Evolutionary conservation across 148 eudicot species (phyloP).

Genomic region (Pharnaceum exiguum): DNA sequence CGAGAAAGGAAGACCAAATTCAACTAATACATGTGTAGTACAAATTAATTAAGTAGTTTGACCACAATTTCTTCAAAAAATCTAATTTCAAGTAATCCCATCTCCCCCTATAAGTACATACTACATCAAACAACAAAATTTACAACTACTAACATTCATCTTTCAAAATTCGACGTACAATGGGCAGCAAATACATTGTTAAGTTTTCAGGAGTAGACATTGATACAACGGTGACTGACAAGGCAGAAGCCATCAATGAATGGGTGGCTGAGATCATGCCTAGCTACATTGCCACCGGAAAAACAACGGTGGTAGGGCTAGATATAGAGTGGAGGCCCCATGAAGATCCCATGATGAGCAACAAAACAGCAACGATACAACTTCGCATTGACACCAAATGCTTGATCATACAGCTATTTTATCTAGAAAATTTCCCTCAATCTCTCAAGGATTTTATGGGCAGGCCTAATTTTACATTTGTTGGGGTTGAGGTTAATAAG

Average conservation of each 20-base stretch:
- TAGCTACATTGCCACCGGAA: background rate
- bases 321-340: slow-evolving; percentile 68
- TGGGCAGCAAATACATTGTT: background rate
- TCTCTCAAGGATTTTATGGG: slow-evolving; percentile 33
- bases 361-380: slow-evolving; percentile 67
- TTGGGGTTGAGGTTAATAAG: slow-evolving; percentile 55
- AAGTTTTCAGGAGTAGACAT: slow-evolving; percentile 16
- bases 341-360: slow-evolving; percentile 25
- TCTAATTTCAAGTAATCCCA: too few species aligned
- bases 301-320: slow-evolving; percentile 41
- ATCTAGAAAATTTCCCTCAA: slow-evolving; percentile 47
- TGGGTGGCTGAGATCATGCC: slow-evolving; percentile 16
- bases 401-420: slow-evolving; percentile 58
- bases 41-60: too few species aligned
- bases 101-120: slow-evolving; percentile 1
- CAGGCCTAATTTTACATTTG: slow-evolving; percentile 41
- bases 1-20: too few species aligned
- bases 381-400: slow-evolving; percentile 51
- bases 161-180: background rate
- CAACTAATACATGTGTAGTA: too few species aligned
- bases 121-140: background rate
- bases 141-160: background rate
- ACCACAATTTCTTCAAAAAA: too few species aligned
- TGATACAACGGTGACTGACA: slow-evolving; percentile 17
- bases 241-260: slow-evolving; percentile 8